These are phyloP conservation scores for Bidens hawaiensis DNA, from an alignment of 140 eudicot species.

Conservation along the genomic window DNA sequence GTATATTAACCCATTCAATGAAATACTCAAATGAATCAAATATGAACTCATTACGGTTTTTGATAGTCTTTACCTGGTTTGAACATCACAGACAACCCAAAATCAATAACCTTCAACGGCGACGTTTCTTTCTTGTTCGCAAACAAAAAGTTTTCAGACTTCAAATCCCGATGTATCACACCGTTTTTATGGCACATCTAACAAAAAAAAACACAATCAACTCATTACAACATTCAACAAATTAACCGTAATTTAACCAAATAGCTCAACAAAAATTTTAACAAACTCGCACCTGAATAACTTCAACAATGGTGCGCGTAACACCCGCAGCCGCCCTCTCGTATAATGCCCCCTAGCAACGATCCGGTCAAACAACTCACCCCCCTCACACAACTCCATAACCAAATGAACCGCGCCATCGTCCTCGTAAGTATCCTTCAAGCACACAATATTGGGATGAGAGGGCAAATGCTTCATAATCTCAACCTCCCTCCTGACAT, in stretches of 20 bases:
- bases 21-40: background rate
- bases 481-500: conserved; percentile 66
- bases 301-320: conserved; percentile 57
- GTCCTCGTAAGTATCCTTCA: conserved; percentile 66
- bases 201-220: background rate
- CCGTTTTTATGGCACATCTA: conserved; percentile 69
- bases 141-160: conserved; percentile 68
- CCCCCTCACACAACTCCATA: conserved; percentile 82
- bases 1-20: conserved; percentile 6
- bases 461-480: conserved; percentile 65
- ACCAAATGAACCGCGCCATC: conserved; percentile 67
- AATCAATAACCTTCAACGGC: conserved; percentile 69
- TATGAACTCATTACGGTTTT: background rate
- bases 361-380: conserved; percentile 64
- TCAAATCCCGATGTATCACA: conserved; percentile 75
- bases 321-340: conserved; percentile 75
- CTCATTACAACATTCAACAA: background rate
- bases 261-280: background rate
- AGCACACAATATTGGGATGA: conserved; percentile 55
- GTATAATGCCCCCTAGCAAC: conserved; percentile 77
- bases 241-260: background rate
- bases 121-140: conserved; percentile 77
- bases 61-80: conserved; percentile 52
- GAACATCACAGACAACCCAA: conserved; percentile 75
- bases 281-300: conserved; percentile 46